Percentiles rank a stretch among this genome's conserved stretches.
Evolutionary conservation across 768 basidiomycete genomes (phyloP).

Genomic region (Goffeauzyma gilvescens): DNA sequence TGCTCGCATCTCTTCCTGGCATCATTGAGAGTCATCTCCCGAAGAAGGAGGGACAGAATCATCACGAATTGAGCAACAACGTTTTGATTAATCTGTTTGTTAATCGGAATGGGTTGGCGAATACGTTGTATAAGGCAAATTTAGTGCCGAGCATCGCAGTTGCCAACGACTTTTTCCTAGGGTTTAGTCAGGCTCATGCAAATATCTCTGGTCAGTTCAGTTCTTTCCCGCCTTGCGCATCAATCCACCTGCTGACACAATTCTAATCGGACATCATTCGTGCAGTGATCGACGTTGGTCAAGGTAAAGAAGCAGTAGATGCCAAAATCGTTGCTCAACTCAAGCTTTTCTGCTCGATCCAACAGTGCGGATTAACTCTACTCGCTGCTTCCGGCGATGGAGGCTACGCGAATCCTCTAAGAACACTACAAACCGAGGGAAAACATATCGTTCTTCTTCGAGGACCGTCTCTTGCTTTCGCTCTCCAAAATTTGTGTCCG

Average conservation of each 20-base stretch:
- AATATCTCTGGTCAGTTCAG: constrained; percentile 17
- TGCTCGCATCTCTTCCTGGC: constrained; percentile 15
- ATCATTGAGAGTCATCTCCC: constrained; percentile 11
- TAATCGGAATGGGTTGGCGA: constrained; percentile 19
- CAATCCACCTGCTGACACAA: neutral
- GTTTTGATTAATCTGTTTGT: constrained; percentile 22
- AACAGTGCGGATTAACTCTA: constrained; percentile 20
- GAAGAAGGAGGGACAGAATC: constrained; percentile 1
- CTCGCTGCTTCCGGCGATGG: constrained; percentile 20
- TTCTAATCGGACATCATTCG: neutral
- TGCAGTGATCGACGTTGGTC: constrained; percentile 23
- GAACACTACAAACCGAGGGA: constrained; percentile 18
- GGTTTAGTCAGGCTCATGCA: constrained; percentile 18
- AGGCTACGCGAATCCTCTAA: constrained; percentile 19
- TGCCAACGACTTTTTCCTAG: constrained; percentile 21
- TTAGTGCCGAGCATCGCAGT: constrained; percentile 11
- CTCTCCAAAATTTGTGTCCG: constrained; percentile 16
- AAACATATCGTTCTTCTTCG: constrained; percentile 16
- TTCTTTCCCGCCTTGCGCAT: neutral
- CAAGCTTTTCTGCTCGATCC: constrained; percentile 14
- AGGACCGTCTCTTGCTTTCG: neutral
- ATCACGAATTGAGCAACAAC: constrained; percentile 3
- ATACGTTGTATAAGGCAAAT: constrained; percentile 14
- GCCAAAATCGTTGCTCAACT: constrained; percentile 22
- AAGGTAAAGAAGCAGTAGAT: constrained; percentile 20